Base-by-base conservation (phyloP, 1,139 yeast species). In the Candida sp. region DNA sequence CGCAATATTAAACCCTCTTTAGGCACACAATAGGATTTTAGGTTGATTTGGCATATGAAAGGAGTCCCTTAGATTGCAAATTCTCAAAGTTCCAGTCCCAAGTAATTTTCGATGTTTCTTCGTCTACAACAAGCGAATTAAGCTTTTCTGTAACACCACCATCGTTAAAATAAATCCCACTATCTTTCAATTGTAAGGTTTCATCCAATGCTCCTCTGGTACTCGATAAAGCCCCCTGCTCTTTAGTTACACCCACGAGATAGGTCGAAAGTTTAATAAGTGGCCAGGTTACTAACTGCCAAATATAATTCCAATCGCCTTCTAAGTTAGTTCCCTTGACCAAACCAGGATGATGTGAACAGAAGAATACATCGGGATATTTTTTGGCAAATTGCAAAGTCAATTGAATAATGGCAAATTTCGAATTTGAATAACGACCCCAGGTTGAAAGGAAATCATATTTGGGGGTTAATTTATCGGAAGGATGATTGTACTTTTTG, bases 191-290 rank as follows among this genome's bases (percentile, higher is more conserved):
- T 2, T 57, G 54, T 19, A 70, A 47, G 0, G 43, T 37, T 2
- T 61, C 55, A 46, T 70, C 75, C 46, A 70, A 44, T 0, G 70
- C 73, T 4, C 63, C 67, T 40, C 61, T 55, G 36, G 71, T 60
- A 2, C 72, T 51, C 5, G 74, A 64, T 30, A 57, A 52, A 2
- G 68, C 41, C 1, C 77, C 77, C 41, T 68, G 63, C 51, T 71
- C 77, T 6, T 54, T 49, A 1, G 61, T 36, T 2, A 69, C 64
- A 0, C 73, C 70, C 3, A 56, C 51, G 7, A 54, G 25, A 53
- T 67, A 75, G 1, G 88, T 88, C 53, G 87, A 81, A 5, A 83
- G 57, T 4, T 44, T 36, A 29, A 53, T 53, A 3, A 49, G 60
- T 51, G 4, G 49, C 42, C 2, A 47, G 49, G 41, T 52, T 58